A percentile compares a stretch with the other conserved stretches of the same genome.
phyloP scores from a whole-genome alignment of 2,329 filamentous ascomycete species.

The Calycina marina region DNA sequence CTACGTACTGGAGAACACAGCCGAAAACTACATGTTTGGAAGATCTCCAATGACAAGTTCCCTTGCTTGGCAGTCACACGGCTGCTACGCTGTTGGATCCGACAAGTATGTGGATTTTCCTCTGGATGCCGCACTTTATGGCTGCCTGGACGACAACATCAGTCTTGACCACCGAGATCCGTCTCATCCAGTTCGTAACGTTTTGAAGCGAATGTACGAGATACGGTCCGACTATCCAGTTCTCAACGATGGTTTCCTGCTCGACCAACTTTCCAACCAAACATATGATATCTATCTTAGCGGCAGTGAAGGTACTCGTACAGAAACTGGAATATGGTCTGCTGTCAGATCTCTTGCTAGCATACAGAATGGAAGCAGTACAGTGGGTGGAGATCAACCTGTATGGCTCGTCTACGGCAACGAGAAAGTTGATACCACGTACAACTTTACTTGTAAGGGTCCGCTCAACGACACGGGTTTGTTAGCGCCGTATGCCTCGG shows the following conservation, averaged over 20 bases:
- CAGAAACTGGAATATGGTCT: constrained; percentile 46
- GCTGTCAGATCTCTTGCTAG: constrained; percentile 33
- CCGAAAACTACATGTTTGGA: constrained; percentile 50
- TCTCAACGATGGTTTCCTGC: constrained; percentile 42
- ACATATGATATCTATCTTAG: constrained; percentile 34
- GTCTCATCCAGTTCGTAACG: constrained; percentile 43
- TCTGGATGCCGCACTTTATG: constrained; percentile 34
- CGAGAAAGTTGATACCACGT: constrained; percentile 32
- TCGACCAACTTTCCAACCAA: constrained; percentile 41
- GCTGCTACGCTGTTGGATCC: constrained; percentile 42
- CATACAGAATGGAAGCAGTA: constrained; percentile 35
- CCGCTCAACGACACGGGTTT: constrained; percentile 32
- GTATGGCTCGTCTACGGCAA: constrained; percentile 39
- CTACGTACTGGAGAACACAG: constrained; percentile 49
- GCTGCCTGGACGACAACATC: constrained; percentile 41
- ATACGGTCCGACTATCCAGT: constrained; percentile 40
- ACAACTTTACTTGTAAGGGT: constrained; percentile 38
- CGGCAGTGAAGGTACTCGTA: constrained; percentile 35
- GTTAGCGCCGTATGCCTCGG: constrained; percentile 38
- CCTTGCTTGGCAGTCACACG: constrained; percentile 48
- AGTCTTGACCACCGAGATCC: constrained; percentile 48
- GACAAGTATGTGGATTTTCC: constrained; percentile 44
- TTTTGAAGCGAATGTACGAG: constrained; percentile 46
- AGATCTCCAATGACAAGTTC: constrained; percentile 46
- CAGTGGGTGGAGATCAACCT: constrained; percentile 27